These are phyloP conservation scores for Nicotiana noctiflora DNA, from an alignment of 257 asterid species.

Conservation along the genomic window DNA sequence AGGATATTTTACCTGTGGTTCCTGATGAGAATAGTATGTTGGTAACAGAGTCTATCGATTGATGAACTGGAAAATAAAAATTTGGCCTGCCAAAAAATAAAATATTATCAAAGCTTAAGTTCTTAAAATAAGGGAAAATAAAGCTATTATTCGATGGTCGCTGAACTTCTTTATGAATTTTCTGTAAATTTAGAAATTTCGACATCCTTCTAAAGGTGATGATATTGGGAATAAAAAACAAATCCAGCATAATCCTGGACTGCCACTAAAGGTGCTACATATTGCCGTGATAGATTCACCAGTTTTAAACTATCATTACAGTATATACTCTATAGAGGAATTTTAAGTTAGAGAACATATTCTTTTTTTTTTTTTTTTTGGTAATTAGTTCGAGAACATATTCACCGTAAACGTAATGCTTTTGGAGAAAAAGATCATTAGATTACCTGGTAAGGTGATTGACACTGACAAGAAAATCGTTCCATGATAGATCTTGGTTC, in stretches of 20 bases:
- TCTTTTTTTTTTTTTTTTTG: not conserved
- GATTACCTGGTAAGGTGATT: conserved; percentile 46
- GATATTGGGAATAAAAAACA: not conserved
- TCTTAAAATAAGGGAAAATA: conserved; percentile 6
- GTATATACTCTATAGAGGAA: not conserved
- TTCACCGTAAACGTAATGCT: not conserved
- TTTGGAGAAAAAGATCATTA: not conserved
- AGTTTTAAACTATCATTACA: not conserved
- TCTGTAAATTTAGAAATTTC: not conserved
- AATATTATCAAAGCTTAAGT: not conserved
- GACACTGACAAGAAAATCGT: conserved; percentile 51
- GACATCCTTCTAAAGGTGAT: not conserved
- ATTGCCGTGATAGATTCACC: not conserved
- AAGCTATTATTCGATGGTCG: not conserved
- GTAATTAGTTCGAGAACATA: not conserved
- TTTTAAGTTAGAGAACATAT: not conserved
- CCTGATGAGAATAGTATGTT: conserved; percentile 91
- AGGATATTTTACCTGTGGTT: conserved; percentile 59
- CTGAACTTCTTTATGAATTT: not conserved
- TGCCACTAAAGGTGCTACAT: not conserved
- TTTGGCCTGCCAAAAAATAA: conserved; percentile 45
- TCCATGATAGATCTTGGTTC: conserved; percentile 63
- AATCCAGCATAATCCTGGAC: not conserved
- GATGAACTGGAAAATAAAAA: conserved; percentile 53
- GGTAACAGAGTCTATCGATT: conserved; percentile 59